Conservation (phyloP, 2,329 filamentous ascomycete species). For the Nothophoma quercina region DNA sequence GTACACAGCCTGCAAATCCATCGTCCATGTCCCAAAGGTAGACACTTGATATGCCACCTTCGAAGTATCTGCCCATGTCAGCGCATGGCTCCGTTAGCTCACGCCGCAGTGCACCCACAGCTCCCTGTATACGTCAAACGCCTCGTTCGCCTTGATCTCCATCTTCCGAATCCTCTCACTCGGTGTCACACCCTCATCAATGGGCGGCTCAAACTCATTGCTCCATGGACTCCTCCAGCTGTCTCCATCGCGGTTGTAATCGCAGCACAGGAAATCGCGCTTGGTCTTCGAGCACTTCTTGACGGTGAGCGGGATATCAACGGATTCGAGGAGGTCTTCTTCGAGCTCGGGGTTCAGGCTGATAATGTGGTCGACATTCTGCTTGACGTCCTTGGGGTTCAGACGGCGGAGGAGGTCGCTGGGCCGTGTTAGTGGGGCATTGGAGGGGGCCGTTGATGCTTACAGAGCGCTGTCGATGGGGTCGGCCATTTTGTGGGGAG, state of each 20-base stretch:
- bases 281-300: constrained; percentile 86
- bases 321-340: constrained; percentile 96
- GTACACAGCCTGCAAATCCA: constrained; percentile 93
- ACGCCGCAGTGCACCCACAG: constrained; percentile 59
- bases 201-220: constrained; percentile 94
- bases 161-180: constrained; percentile 91
- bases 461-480: constrained; percentile 75
- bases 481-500: constrained; percentile 42
- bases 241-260: constrained; percentile 99
- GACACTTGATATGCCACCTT: constrained; percentile 93
- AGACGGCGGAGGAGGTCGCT: constrained; percentile 98
- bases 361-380: constrained; percentile 89
- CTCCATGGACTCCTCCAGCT: constrained; percentile 99
- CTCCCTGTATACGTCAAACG: constrained; percentile 95
- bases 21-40: constrained; percentile 99
- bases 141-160: constrained; percentile 93
- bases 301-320: constrained; percentile 91
- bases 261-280: constrained; percentile 96
- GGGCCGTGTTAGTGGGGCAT: constrained; percentile 26
- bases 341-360: constrained; percentile 87
- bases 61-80: constrained; percentile 72
- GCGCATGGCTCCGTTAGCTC: constrained; percentile 11
- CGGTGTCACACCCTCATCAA: constrained; percentile 84
- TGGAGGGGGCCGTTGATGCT: constrained; percentile 20
- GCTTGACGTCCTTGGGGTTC: constrained; percentile 89